These are phyloP conservation scores for Penicillium canescens DNA, from an alignment of 495 filamentous ascomycete species.

Conservation along the genomic window DNA sequence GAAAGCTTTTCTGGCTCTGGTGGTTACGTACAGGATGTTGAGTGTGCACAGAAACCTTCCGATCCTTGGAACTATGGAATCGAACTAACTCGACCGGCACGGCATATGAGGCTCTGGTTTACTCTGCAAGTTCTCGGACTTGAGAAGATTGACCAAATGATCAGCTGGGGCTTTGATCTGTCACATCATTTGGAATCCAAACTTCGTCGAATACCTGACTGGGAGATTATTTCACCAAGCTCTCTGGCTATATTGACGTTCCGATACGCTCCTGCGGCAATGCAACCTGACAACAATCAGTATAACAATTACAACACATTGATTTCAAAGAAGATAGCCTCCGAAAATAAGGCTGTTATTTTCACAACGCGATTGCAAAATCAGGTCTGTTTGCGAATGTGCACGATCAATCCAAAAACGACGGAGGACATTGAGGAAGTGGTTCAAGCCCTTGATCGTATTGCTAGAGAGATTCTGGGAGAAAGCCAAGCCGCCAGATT, in stretches of 20 bases:
- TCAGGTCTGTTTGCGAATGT: conserved; percentile 16
- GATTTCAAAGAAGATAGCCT: too few relatives aligned
- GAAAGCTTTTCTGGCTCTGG: conserved; percentile 1
- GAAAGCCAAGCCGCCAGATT: too few relatives aligned
- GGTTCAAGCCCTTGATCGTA: neutral
- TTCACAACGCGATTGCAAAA: conserved; percentile 13
- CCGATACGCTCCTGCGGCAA: too few relatives aligned
- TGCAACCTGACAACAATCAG: too few relatives aligned
- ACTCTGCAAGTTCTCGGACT: conserved; percentile 20
- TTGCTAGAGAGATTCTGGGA: too few relatives aligned
- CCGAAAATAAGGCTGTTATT: neutral
- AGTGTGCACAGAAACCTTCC: neutral
- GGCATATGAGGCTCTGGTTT: conserved; percentile 28
- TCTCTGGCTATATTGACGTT: too few relatives aligned
- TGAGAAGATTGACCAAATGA: conserved; percentile 20
- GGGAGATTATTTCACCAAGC: too few relatives aligned
- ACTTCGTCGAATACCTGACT: too few relatives aligned
- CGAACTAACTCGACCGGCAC: conserved; percentile 24
- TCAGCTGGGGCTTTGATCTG: neutral
- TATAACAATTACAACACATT: too few relatives aligned
- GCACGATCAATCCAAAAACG: conserved; percentile 20
- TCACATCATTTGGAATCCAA: too few relatives aligned
- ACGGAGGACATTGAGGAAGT: conserved; percentile 2
- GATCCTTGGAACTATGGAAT: conserved; percentile 18
- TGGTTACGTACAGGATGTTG: neutral